Conservation (phyloP, 116 monocot species). For the Cymodocea nodosa region DNA sequence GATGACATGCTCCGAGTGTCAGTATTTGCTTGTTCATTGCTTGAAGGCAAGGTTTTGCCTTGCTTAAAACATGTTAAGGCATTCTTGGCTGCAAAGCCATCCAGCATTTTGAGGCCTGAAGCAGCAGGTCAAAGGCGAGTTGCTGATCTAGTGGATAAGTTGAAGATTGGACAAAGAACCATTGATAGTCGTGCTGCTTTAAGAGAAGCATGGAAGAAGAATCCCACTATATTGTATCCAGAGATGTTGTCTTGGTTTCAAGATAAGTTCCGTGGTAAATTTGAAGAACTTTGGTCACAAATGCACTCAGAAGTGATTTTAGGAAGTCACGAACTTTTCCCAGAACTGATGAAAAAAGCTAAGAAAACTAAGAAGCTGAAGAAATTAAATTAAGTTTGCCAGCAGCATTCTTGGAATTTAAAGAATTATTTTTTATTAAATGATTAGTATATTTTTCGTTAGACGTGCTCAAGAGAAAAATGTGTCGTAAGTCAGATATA, state of each 20-base stretch:
- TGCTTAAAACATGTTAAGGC: slow-evolving; percentile 47
- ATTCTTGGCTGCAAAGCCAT: slow-evolving; percentile 44
- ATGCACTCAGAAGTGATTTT: slow-evolving; percentile 53
- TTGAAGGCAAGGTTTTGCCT: slow-evolving; percentile 74
- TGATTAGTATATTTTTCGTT: too few relatives aligned
- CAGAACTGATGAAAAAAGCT: neutral
- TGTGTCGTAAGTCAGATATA: too few relatives aligned
- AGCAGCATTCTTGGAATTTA: too few relatives aligned
- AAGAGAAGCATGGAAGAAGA: slow-evolving; percentile 46
- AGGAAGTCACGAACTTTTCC: slow-evolving; percentile 11
- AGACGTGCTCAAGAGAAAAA: too few relatives aligned
- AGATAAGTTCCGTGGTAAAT: slow-evolving; percentile 31
- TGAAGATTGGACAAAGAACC: slow-evolving; percentile 34
- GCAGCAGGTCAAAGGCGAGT: slow-evolving; percentile 66
- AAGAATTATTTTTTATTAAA: too few relatives aligned
- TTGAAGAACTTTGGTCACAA: slow-evolving; percentile 46
- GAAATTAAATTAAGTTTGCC: too few relatives aligned
- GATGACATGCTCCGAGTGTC: slow-evolving; percentile 30
- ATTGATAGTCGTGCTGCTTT: slow-evolving; percentile 58
- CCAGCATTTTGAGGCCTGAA: slow-evolving; percentile 48
- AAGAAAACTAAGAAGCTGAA: slow-evolving; percentile 22
- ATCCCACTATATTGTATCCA: slow-evolving; percentile 31
- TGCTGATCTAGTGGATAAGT: slow-evolving; percentile 44
- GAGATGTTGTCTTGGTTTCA: slow-evolving; percentile 81
- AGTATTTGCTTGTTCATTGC: slow-evolving; percentile 72